Conservation (phyloP, 352 stramenopile genomes). For the Pythium angustatum region DNA sequence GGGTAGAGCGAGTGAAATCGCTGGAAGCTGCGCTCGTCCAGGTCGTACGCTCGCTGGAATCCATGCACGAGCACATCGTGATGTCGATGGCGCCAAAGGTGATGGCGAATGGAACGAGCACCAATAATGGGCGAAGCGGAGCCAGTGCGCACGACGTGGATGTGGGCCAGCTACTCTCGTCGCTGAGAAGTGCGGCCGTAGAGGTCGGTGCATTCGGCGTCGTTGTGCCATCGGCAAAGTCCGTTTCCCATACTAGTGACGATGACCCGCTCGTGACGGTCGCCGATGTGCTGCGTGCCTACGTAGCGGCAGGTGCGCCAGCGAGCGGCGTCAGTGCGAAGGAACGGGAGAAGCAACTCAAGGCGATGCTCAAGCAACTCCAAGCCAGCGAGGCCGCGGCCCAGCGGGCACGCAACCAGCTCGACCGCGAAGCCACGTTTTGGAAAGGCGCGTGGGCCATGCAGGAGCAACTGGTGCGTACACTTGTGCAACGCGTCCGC, state of each 20-base stretch:
- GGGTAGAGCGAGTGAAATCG: conserved; percentile 21
- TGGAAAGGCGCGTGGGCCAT: conserved; percentile 28
- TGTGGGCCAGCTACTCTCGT: conserved; percentile 4
- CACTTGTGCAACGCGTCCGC: conserved; percentile 23
- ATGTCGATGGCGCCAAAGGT: conserved; percentile 2
- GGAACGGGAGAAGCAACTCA: conserved; percentile 27
- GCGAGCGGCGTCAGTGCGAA: conserved; percentile 22
- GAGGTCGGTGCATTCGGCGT: conserved; percentile 27
- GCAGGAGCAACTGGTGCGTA: conserved; percentile 19
- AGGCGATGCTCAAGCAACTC: conserved; percentile 30
- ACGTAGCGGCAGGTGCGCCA: not conserved
- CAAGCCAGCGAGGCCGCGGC: conserved; percentile 18
- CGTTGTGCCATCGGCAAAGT: conserved; percentile 16
- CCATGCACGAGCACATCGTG: conserved; percentile 15
- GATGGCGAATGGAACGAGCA: not conserved
- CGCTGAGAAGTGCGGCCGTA: conserved; percentile 3
- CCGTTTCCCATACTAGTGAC: not conserved
- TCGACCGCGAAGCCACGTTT: conserved; percentile 12
- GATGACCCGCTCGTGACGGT: conserved; percentile 11
- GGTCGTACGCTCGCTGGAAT: not conserved
- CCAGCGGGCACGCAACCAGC: not conserved
- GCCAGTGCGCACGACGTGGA: no score
- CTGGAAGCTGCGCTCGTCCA: conserved; percentile 13
- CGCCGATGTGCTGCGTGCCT: conserved; percentile 12
- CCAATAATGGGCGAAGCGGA: no score